Evolutionary conservation across 495 filamentous ascomycete genomes (phyloP).

Genomic region (Viridothelium virens): DNA sequence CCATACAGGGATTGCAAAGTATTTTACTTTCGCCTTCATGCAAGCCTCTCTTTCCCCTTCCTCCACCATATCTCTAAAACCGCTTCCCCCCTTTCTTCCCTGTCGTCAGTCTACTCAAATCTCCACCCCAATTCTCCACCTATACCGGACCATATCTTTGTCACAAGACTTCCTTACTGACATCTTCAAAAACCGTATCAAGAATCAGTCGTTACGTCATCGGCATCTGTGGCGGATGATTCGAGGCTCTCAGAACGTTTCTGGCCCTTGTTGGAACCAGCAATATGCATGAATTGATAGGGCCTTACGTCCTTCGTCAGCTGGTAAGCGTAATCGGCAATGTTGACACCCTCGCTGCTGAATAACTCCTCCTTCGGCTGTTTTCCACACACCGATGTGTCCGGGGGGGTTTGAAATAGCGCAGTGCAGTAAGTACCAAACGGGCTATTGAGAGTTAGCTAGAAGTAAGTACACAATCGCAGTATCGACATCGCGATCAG

Average conservation of each 20-base stretch:
- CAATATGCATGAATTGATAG: background rate
- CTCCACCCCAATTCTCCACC: too few species aligned
- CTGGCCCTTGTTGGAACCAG: slow-evolving; percentile 4
- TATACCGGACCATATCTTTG: too few species aligned
- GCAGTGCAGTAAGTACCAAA: slow-evolving; percentile 8
- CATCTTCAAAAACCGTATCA: too few species aligned
- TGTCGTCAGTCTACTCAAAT: too few species aligned
- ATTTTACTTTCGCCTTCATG: too few species aligned
- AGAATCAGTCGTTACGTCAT: background rate
- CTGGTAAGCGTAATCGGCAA: slow-evolving; percentile 5
- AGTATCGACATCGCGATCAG: background rate
- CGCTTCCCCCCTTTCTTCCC: too few species aligned
- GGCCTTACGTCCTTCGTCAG: background rate
- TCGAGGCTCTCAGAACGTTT: background rate
- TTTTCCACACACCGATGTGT: slow-evolving; percentile 9
- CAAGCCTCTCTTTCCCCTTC: too few species aligned
- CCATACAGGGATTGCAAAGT: too few species aligned
- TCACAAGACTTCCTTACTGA: too few species aligned
- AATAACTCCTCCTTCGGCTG: background rate
- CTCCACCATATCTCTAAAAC: too few species aligned
- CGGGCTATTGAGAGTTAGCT: background rate
- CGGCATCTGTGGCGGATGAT: background rate
- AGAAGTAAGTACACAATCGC: background rate
- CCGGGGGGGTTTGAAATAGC: background rate
- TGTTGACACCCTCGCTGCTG: background rate